phyloP scores from a whole-genome alignment of 1,284 basidiomycete genomes.

The Mycosarcoma mackinlayi region DNA sequence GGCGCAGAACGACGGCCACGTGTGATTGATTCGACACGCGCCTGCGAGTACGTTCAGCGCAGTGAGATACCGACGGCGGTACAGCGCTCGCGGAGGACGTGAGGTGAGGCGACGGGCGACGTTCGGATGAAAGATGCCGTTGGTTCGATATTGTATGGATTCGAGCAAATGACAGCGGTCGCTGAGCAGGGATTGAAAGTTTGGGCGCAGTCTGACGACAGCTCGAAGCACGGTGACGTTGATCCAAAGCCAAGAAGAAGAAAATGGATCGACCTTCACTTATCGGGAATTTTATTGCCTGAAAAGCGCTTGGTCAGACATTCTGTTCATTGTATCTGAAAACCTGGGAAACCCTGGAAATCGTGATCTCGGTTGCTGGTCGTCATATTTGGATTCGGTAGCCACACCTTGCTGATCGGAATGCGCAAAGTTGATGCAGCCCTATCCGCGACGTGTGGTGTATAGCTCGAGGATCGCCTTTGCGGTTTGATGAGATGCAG shows the following conservation, averaged over 20 bases:
- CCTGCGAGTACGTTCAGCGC: no score
- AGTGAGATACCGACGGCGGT: no score
- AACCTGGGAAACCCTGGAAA: slow-evolving; percentile 2
- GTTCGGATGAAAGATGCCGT: slow-evolving; percentile 5
- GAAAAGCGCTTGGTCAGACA: slow-evolving; percentile 1
- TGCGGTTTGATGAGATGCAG: not conserved
- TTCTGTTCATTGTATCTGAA: not conserved
- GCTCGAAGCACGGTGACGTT: slow-evolving; percentile 40
- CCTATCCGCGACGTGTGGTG: no score
- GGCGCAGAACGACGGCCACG: slow-evolving; percentile 11
- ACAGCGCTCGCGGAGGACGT: no score
- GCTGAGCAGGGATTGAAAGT: no score
- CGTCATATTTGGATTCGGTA: not conserved
- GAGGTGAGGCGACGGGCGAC: not conserved
- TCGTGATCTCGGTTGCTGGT: slow-evolving; percentile 1
- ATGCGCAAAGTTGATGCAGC: not conserved
- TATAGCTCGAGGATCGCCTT: no score
- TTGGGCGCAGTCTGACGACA: slow-evolving; percentile 29
- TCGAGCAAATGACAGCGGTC: not conserved
- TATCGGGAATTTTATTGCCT: slow-evolving; percentile 2
- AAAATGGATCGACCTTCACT: slow-evolving; percentile 5
- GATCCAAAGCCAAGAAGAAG: not conserved
- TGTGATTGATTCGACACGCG: not conserved
- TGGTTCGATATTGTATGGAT: not conserved
- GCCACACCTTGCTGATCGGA: not conserved